These are phyloP conservation scores for Nymphaea colorata DNA, from an alignment of 164 flowering plant genomes.

Conservation along the genomic window DNA sequence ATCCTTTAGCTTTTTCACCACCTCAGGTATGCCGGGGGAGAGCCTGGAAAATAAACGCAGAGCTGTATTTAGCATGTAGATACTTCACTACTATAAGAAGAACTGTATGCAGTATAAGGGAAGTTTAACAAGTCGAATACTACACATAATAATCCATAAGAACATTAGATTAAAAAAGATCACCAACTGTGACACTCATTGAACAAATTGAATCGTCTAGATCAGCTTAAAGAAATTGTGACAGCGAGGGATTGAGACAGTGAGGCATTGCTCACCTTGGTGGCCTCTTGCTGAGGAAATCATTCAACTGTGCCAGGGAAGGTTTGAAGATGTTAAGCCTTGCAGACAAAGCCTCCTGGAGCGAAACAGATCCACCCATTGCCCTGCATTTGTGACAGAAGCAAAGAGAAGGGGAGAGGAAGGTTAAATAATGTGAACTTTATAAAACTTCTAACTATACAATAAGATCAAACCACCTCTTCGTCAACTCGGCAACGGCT, in stretches of 20 bases:
- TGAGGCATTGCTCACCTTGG: slow-evolving; percentile 41
- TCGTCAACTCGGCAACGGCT: slow-evolving; percentile 99
- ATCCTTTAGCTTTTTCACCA: slow-evolving; percentile 66
- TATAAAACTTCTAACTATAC: not conserved
- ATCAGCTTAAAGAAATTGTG: no score
- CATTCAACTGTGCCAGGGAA: slow-evolving; percentile 61
- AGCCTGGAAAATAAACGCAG: slow-evolving; percentile 26
- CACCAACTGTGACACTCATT: no score
- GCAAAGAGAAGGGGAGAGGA: slow-evolving; percentile 2
- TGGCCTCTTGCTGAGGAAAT: slow-evolving; percentile 74
- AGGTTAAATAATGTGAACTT: not conserved
- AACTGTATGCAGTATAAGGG: no score
- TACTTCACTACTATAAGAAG: no score
- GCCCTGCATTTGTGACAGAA: slow-evolving; percentile 42
- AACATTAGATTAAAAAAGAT: no score
- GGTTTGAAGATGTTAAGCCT: slow-evolving; percentile 84
- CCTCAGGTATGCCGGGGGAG: slow-evolving; percentile 77
- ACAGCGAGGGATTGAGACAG: not conserved
- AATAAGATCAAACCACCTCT: slow-evolving; percentile 36
- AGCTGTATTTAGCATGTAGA: no score
- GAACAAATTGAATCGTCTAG: no score
- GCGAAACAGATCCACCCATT: slow-evolving; percentile 93
- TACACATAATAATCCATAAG: no score
- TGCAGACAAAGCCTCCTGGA: slow-evolving; percentile 93
- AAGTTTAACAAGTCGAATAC: no score